Conservation (phyloP, 306 rosid genomes). For the Prinsepia uniflora region DNA sequence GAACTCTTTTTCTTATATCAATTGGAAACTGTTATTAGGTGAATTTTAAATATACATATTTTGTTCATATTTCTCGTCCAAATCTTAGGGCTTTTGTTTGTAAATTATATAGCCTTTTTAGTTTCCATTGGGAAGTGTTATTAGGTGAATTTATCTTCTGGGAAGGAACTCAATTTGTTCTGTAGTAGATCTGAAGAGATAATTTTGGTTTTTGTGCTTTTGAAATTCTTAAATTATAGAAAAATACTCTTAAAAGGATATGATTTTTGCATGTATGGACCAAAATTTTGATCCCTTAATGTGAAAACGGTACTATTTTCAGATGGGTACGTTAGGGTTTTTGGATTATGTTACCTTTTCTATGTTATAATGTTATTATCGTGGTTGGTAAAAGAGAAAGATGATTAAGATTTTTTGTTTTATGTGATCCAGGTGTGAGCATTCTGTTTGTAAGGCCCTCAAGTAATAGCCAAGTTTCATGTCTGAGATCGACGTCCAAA, state of each 20-base stretch:
- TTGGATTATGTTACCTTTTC: not conserved
- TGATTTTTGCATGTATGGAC: not conserved
- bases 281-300: not conserved
- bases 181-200: not conserved
- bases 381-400: too few species aligned
- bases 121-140: not conserved
- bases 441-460: constrained; percentile 35
- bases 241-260: too few species aligned
- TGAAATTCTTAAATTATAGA: too few species aligned
- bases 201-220: not conserved
- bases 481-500: constrained; percentile 74
- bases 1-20: too few species aligned
- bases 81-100: not conserved
- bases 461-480: constrained; percentile 50
- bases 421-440: constrained; percentile 39
- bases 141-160: not conserved
- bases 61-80: not conserved
- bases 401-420: not conserved
- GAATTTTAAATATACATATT: too few species aligned
- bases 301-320: not conserved
- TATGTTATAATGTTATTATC: not conserved
- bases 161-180: not conserved
- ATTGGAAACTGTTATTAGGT: too few species aligned
- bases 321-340: not conserved
- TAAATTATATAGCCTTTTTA: not conserved